Conservation (phyloP, 495 filamentous ascomycete genomes). For the Aspergillus asperescens region DNA sequence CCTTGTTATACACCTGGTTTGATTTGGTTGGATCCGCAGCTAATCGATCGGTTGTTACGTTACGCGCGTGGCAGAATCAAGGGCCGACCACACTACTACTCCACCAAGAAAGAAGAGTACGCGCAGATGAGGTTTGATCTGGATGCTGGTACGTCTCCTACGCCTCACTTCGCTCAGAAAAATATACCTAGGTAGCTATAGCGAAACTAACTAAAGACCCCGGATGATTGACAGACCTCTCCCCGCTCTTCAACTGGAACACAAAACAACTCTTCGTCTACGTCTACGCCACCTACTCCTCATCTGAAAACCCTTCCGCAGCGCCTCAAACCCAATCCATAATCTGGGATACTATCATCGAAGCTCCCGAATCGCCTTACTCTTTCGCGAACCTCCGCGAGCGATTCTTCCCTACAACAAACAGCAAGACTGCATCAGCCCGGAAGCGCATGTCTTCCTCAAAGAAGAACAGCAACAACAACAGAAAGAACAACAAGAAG, state of each 20-base stretch:
- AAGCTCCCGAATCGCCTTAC: constrained; percentile 55
- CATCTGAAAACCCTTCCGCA: constrained; percentile 29
- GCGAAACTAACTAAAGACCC: constrained; percentile 1
- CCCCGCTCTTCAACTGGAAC: constrained; percentile 97
- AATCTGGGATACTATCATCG: constrained; percentile 94
- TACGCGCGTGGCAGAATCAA: constrained; percentile 56
- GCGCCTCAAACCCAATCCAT: constrained; percentile 58
- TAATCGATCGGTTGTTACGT: too few relatives aligned
- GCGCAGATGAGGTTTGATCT: constrained; percentile 90
- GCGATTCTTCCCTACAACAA: constrained; percentile 24
- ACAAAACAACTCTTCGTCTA: constrained; percentile 99
- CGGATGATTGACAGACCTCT: constrained; percentile 57
- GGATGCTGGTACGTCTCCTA: constrained; percentile 53
- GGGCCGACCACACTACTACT: constrained; percentile 92
- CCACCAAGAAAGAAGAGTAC: constrained; percentile 86
- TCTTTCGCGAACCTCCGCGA: constrained; percentile 40
- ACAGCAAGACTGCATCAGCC: neutral
- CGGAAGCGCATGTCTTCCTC: constrained; percentile 4
- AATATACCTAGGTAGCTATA: too few relatives aligned
- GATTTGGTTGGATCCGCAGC: too few relatives aligned
- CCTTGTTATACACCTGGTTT: neutral
- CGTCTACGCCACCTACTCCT: constrained; percentile 81
- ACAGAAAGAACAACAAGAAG: constrained; percentile 14
- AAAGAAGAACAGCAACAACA: constrained; percentile 8
- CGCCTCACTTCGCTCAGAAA: neutral